Evolutionary conservation across 345 rosid species (phyloP).

Genomic region (Citrus australasica): DNA sequence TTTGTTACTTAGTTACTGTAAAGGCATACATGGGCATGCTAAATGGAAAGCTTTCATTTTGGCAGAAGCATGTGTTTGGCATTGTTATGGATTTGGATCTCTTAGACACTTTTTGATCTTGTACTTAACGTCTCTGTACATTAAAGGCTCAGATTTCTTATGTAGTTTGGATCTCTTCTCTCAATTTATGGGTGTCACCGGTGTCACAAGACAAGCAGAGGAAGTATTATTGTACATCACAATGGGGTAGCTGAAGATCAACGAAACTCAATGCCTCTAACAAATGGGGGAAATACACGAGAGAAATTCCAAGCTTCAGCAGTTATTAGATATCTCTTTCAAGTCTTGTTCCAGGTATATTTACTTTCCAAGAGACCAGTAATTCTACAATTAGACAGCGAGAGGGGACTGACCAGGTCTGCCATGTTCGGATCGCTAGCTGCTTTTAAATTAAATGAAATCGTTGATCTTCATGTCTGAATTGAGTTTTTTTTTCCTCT

Average conservation of each 20-base stretch:
- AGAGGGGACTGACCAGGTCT: neutral
- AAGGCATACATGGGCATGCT: neutral
- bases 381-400: neutral
- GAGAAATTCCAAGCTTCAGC: conserved; percentile 26
- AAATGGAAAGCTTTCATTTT: neutral
- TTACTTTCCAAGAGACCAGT: neutral
- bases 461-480: neutral
- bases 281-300: conserved; percentile 18
- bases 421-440: conserved; percentile 2
- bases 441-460: neutral
- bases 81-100: neutral
- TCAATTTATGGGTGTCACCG: conserved; percentile 59
- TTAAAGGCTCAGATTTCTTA: neutral
- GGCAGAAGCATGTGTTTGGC: conserved; percentile 1
- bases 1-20: neutral
- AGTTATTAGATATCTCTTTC: conserved; percentile 41
- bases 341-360: conserved; percentile 61
- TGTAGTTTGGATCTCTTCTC: conserved; percentile 57
- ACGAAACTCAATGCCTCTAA: conserved; percentile 39
- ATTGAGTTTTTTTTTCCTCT: neutral
- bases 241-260: conserved; percentile 38
- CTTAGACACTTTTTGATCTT: neutral
- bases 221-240: conserved; percentile 11
- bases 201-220: conserved; percentile 23
- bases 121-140: conserved; percentile 3